These are phyloP conservation scores for Puccinia triticina DNA, from an alignment of 1,284 basidiomycete species.

Conservation along the genomic window DNA sequence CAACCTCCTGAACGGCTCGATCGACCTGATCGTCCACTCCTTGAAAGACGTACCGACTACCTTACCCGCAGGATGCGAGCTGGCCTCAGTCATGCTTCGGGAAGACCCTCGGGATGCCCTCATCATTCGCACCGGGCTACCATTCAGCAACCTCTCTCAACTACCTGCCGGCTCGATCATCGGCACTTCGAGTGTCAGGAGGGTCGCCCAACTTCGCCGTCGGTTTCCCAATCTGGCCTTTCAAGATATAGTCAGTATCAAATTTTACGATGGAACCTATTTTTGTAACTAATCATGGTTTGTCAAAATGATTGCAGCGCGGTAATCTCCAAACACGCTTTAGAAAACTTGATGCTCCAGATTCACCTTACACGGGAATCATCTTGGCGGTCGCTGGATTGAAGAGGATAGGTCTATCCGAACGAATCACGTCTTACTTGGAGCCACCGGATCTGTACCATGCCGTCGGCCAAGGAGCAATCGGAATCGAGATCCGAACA, in stretches of 20 bases:
- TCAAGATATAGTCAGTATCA: slow-evolving; percentile 77
- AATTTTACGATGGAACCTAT: background rate
- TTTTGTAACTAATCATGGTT: background rate
- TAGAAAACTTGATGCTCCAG: slow-evolving; percentile 82
- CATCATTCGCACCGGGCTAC: slow-evolving; percentile 77
- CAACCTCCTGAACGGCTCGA: slow-evolving; percentile 70
- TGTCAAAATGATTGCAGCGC: slow-evolving; percentile 59
- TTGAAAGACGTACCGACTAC: slow-evolving; percentile 92
- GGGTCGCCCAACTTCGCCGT: slow-evolving; percentile 86
- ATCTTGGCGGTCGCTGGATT: slow-evolving; percentile 94
- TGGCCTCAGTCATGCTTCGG: slow-evolving; percentile 81
- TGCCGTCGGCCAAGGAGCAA: slow-evolving; percentile 92
- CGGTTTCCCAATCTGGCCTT: slow-evolving; percentile 79
- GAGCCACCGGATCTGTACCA: slow-evolving; percentile 75
- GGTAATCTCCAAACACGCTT: slow-evolving; percentile 71
- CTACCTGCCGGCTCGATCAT: slow-evolving; percentile 85
- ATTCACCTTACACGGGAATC: slow-evolving; percentile 82
- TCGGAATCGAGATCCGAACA: slow-evolving; percentile 82
- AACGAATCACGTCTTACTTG: slow-evolving; percentile 79
- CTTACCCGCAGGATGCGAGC: slow-evolving; percentile 79
- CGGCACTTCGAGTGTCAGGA: slow-evolving; percentile 88
- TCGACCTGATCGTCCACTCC: slow-evolving; percentile 92
- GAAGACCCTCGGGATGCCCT: slow-evolving; percentile 89
- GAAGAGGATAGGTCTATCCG: slow-evolving; percentile 69
- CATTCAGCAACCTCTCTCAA: slow-evolving; percentile 77